Base-by-base conservation (phyloP, 1,284 basidiomycete genomes). In the Ceratobasidium sp. region DNA sequence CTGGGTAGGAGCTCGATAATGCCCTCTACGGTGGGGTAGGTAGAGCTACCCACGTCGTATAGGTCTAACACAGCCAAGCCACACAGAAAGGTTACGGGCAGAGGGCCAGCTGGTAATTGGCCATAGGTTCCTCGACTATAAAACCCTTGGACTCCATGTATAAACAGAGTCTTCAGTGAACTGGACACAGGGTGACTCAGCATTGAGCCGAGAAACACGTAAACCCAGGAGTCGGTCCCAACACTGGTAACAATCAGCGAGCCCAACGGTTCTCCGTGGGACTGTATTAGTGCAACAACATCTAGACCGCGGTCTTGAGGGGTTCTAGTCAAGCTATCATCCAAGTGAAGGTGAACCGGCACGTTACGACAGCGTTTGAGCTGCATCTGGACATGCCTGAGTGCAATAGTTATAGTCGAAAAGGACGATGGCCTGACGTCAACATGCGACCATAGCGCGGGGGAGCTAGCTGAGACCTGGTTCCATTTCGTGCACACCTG, bases 381-480 rank as follows among this genome's bases (percentile, higher is more conserved):
- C 66, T 50, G 54, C 2, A 69, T 7, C 13, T 17, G 20, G 5
- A 46, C 23, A 7, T 46, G 15, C 46, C 52, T n/a, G 50, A 28
- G 28, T 33, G 33, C 33, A 33, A 33, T 33, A 33, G 33, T 33
- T 33, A 33, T 33, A 33, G 33, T 33, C 33, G 33, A 33, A 33
- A 15, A 12, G 66, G 5, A 20, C 5, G 7, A 23, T 7, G 23
- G 40, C 26, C 9, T 48, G 69, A 73, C 23, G 42, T 73, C 54
- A 23, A 73, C n/a, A n/a, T 73, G 69, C n/a, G 69, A 54, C 69
- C 69, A 73, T 7, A 73, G 69, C n/a, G 40, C n/a, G 28, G 40
- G 56, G 15, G 54, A 46, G 13, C 44, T 46, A 13, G 23, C 28
- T 46, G 69, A 56, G 42, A 48, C 33, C n/a, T 61, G 69, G 69